Percentiles rank a stretch among this genome's conserved stretches.
Conservation (phyloP, 495 filamentous ascomycete genomes). For the Poronia punctata region DNA sequence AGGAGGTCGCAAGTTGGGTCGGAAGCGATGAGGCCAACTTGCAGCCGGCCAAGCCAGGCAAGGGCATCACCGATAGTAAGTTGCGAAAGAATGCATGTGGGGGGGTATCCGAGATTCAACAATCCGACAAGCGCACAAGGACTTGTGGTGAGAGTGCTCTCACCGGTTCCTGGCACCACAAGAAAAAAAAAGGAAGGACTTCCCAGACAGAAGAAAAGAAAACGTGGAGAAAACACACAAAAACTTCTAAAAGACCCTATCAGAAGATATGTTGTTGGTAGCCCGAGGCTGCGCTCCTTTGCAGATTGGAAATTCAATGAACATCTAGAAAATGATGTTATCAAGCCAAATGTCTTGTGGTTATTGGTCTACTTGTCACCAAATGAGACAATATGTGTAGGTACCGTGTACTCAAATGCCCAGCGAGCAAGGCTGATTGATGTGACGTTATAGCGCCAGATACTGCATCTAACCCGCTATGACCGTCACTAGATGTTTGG, state of each 20-base stretch:
- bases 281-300: too few species aligned
- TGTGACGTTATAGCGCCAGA: too few species aligned
- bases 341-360: too few species aligned
- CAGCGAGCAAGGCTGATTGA: too few species aligned
- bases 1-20: conserved; percentile 14
- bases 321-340: too few species aligned
- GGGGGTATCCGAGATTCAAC: conserved; percentile 1
- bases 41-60: conserved; percentile 30
- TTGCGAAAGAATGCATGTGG: conserved; percentile 30
- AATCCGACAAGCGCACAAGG: conserved; percentile 3
- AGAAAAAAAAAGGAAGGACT: conserved; percentile 2
- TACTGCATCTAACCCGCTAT: too few species aligned
- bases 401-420: too few species aligned
- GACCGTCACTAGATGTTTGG: too few species aligned
- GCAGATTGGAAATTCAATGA: too few species aligned
- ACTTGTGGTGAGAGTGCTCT: conserved; percentile 2
- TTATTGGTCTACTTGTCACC: too few species aligned
- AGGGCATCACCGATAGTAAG: conserved; percentile 38
- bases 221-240: conserved; percentile 2
- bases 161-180: conserved; percentile 8
- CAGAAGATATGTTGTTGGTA: too few species aligned
- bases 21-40: conserved; percentile 20
- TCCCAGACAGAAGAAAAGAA: background rate
- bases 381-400: too few species aligned
- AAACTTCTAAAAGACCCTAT: background rate